Conservation (phyloP, 2,329 filamentous ascomycete species). For the Epichloe gansuensis region DNA sequence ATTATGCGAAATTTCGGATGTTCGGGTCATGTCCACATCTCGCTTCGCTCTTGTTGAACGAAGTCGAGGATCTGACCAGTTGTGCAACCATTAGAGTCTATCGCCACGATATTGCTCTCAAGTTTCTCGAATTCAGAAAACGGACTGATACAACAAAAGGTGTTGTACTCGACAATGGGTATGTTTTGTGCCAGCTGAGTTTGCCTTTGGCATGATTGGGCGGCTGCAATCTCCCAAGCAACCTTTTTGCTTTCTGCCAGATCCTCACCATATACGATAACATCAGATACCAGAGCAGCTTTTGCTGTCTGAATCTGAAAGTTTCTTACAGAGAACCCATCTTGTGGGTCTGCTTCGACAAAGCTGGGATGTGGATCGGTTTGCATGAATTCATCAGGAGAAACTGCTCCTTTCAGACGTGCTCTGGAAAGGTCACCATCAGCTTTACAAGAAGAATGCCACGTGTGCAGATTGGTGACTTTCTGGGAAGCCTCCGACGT, state of each 20-base stretch:
- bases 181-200: constrained; percentile 46
- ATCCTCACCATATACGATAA: constrained; percentile 81
- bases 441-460: constrained; percentile 74
- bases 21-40: constrained; percentile 93
- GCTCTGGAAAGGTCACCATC: constrained; percentile 64
- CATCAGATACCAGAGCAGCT: constrained; percentile 75
- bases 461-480: constrained; percentile 60
- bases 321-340: constrained; percentile 91
- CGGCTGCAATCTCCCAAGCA: constrained; percentile 55
- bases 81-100: constrained; percentile 57
- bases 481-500: constrained; percentile 57
- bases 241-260: constrained; percentile 48
- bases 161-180: constrained; percentile 60
- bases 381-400: constrained; percentile 67
- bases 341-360: constrained; percentile 69
- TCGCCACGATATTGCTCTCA: constrained; percentile 58
- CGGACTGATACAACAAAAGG: constrained; percentile 57
- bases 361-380: constrained; percentile 45
- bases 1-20: constrained; percentile 79
- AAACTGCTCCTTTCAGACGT: constrained; percentile 77
- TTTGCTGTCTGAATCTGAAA: constrained; percentile 95
- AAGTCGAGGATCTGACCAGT: constrained; percentile 80
- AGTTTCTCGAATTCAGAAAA: constrained; percentile 62
- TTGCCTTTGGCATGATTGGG: constrained; percentile 64
- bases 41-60: constrained; percentile 72